Conservation (phyloP, 2,329 filamentous ascomycete species). For the Cryphonectria radicalis region DNA sequence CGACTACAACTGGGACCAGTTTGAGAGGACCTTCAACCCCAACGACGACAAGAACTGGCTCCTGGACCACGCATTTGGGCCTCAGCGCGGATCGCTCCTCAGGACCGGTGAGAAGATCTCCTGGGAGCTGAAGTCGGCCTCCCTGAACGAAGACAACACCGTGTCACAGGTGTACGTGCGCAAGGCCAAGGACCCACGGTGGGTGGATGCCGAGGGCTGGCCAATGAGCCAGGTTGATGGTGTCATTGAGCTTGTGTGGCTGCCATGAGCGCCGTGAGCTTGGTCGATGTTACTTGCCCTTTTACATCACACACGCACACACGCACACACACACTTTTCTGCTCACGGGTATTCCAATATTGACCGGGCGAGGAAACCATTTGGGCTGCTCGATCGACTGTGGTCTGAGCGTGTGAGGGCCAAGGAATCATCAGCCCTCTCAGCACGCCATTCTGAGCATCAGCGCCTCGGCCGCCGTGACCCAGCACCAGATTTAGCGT, state of each 20-base stretch:
- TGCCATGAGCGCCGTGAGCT: conserved; percentile 39
- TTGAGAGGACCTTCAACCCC: conserved; percentile 39
- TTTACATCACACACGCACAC: no score
- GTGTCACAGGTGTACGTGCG: conserved; percentile 59
- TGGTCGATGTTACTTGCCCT: background rate
- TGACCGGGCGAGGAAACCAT: background rate
- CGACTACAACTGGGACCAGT: conserved; percentile 41
- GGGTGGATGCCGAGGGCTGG: conserved; percentile 50
- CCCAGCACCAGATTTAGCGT: background rate
- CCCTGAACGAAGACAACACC: conserved; percentile 51
- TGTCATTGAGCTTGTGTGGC: conserved; percentile 61
- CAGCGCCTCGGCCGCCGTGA: background rate
- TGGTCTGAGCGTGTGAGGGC: background rate
- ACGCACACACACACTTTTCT: background rate
- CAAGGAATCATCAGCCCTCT: background rate
- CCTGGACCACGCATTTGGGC: conserved; percentile 38
- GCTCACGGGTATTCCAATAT: background rate
- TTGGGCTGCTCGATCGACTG: background rate
- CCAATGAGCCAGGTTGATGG: conserved; percentile 59
- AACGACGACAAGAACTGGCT: conserved; percentile 40
- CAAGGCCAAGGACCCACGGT: conserved; percentile 56
- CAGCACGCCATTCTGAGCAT: background rate
- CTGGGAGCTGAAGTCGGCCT: conserved; percentile 55
- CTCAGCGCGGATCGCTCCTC: conserved; percentile 37
- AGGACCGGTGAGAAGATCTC: conserved; percentile 40